Evolutionary conservation across 2,329 filamentous ascomycete species (phyloP), one percentile per base, ranked within the genome.

Genomic region (Hymenoscyphus albidus): DNA sequence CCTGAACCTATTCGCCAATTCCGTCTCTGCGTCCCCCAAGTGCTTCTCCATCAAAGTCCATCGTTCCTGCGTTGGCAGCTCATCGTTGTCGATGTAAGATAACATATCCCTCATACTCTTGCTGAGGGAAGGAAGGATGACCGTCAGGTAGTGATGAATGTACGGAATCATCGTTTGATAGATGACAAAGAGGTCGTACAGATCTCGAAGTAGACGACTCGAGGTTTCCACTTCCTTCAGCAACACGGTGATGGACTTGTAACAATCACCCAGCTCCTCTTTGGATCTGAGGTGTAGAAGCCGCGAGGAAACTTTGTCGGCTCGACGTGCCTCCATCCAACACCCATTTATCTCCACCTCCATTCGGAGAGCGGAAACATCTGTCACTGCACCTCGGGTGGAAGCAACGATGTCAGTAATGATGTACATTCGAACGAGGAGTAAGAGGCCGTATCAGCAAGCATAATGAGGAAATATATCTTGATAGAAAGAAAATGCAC

Each of bases 31-130:
- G 70, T 87, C 83, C 31, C 81, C 78, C 79, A 88, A 80, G 5
- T 77, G 75, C 72, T 86, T 79, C 70, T 82, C 85, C 83, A 88
- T 87, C 68, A 79, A 80, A 54, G 80, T 79, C 85, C 86, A 88
- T 62, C 84, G 80, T 42, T 79, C 76, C 66, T 82, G 78, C 62
- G 79, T 80, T 18, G 78, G 76, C 54, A 81, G 68, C 4, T 77
- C 77, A 42, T 77, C 80, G 70, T 87, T 81, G 40, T 85, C 80
- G 69, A 85, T 82, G 73, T 80, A 80, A 9, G 65, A 67, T 51
- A 75, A 80, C 68, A 88, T 87, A 66, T 87, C 84, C 54, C 78
- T 74, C 16, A 88, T 73, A 0, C 82, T 82, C 63, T 77, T 80
- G 61, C 78, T 79, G 18, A 88, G 75, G 63, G 84, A 85, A 0